Evolutionary conservation across 148 eudicot species (phyloP).

Genomic region (Rhododendron henanense): DNA sequence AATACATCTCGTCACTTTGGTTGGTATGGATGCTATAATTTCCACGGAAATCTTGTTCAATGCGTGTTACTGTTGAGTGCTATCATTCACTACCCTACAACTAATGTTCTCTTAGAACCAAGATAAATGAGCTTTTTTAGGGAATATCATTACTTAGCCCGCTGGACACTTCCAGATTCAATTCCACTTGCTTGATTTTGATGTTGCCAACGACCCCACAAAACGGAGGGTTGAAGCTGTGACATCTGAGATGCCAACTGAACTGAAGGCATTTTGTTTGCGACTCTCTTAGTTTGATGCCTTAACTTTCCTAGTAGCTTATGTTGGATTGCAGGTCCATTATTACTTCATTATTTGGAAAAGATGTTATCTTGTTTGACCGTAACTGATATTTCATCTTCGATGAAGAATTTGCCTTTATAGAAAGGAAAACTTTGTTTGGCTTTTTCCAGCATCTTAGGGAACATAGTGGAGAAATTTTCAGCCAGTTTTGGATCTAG

Average conservation of each 20-base stretch:
- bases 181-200: background rate
- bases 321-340: background rate
- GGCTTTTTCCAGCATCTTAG: background rate
- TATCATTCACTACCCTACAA: background rate
- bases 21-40: background rate
- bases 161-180: background rate
- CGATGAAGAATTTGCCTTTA: background rate
- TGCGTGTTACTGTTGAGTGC: background rate
- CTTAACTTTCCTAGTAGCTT: background rate
- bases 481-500: background rate
- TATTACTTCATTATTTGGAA: background rate
- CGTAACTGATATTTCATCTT: background rate
- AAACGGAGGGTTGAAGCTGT: background rate
- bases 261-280: background rate
- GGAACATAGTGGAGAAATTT: background rate
- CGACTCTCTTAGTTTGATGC: background rate
- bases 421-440: background rate
- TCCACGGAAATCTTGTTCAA: background rate
- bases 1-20: background rate
- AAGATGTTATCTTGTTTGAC: background rate
- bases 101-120: background rate
- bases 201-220: background rate
- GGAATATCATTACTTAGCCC: background rate
- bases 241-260: background rate
- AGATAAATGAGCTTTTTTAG: background rate